Conservation (phyloP, 2,329 filamentous ascomycete species). For the Endocalyx cinctus region DNA sequence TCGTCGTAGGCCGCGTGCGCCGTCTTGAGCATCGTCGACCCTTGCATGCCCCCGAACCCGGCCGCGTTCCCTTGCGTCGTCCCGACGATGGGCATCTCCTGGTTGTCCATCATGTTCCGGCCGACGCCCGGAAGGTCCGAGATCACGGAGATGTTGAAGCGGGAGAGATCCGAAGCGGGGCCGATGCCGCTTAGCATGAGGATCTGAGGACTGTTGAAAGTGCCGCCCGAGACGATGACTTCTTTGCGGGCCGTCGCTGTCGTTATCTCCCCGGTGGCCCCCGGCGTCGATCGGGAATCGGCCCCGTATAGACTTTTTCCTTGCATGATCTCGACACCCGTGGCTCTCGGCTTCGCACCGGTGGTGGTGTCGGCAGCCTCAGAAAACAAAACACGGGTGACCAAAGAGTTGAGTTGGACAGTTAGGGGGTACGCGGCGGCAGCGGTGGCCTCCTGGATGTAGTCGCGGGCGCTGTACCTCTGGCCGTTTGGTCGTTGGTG, state of each 20-base stretch:
- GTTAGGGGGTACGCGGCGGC: slow-evolving; percentile 38
- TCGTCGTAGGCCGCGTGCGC: slow-evolving; percentile 8
- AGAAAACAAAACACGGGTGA: slow-evolving; percentile 13
- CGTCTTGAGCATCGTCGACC: background rate
- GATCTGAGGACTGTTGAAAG: slow-evolving; percentile 44
- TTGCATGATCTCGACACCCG: slow-evolving; percentile 14
- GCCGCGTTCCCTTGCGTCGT: slow-evolving; percentile 3
- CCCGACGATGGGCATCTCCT: slow-evolving; percentile 29
- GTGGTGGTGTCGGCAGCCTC: slow-evolving; percentile 1
- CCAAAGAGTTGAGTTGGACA: slow-evolving; percentile 15
- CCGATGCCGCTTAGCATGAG: slow-evolving; percentile 46
- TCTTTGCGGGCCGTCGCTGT: slow-evolving; percentile 30
- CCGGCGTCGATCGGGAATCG: slow-evolving; percentile 18
- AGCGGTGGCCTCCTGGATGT: slow-evolving; percentile 40
- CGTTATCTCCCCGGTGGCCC: slow-evolving; percentile 17
- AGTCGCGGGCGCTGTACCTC: slow-evolving; percentile 42
- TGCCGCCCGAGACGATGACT: slow-evolving; percentile 43
- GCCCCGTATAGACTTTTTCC: slow-evolving; percentile 24
- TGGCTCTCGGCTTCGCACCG: slow-evolving; percentile 7
- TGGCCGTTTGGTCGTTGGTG: slow-evolving; percentile 8
- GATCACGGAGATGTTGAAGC: slow-evolving; percentile 37
- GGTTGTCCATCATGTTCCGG: slow-evolving; percentile 41
- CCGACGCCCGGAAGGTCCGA: slow-evolving; percentile 42
- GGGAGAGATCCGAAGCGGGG: slow-evolving; percentile 30
- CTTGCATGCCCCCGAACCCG: background rate